phyloP scores from a whole-genome alignment of 192 early-diverging fungal genomes.

The Phycomyces nitens region DNA sequence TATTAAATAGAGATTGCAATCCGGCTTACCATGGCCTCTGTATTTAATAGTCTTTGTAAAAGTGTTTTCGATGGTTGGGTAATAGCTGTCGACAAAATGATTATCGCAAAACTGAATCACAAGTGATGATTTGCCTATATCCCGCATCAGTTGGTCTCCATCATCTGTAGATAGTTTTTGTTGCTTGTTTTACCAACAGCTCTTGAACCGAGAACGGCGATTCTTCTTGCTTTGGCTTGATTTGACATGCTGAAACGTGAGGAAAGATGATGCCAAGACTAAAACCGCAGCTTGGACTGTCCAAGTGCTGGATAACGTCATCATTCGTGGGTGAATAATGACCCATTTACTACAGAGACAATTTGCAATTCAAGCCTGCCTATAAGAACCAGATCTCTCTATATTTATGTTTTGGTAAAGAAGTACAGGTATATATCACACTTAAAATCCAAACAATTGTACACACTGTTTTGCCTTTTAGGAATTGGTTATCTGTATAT shows the following conservation, averaged over 20 bases:
- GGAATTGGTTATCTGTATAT: no score
- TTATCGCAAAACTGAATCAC: constrained; percentile 92
- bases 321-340: not conserved
- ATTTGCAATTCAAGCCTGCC: no score
- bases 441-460: no score
- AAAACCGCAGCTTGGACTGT: not conserved
- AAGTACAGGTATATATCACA: no score
- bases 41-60: constrained; percentile 84
- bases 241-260: constrained; percentile 15
- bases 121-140: constrained; percentile 81
- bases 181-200: constrained; percentile 60
- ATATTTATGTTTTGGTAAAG: no score
- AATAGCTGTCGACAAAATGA: constrained; percentile 88
- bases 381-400: no score
- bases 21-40: constrained; percentile 50
- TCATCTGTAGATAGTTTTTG: not conserved
- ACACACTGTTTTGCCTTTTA: no score
- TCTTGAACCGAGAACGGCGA: constrained; percentile 75
- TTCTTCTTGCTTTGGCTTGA: constrained; percentile 67
- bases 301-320: not conserved
- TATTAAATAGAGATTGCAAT: no score
- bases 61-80: constrained; percentile 93
- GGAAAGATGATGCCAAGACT: constrained; percentile 5
- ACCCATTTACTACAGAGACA: not conserved
- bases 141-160: constrained; percentile 4